Evolutionary conservation across 257 asterid genomes (phyloP), one percentile per base, ranked within the genome.

Genomic region (Solanum dulcamara): DNA sequence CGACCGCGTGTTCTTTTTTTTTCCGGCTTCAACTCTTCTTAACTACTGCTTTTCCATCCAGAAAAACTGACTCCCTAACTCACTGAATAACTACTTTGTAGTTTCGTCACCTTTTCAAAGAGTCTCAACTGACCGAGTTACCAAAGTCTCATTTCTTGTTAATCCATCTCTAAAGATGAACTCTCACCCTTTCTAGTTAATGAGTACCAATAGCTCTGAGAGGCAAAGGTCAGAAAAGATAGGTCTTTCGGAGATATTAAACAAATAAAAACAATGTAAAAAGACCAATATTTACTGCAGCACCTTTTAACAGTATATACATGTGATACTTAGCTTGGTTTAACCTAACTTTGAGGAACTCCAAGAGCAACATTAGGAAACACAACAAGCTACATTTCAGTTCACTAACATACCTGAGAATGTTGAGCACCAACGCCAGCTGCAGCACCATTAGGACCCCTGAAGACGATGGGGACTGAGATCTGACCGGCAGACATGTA

Each of bases 371-470:
- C 3, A 22, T 24, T 13, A 22, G 44, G 10, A 37, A 71, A 71
- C 11, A 22, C 80, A 38, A 59, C 67, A 10, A 59, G 17, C 20
- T 28, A 40, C 55, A 5, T 77, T 77, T 77, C 28, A 2, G 86
- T 42, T 67, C 24, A 57, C 71, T 74, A 30, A 35, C 74, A 86
- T 92, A 95, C 99, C 94, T 95, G 98, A 4, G 98, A 95, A 82
- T 95, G 99, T 83, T 95, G 97, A 79, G 99, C 99, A 81, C 94
- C 99, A 44, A 95, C 99, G 32, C 99, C 98, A 81, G 99, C 97
- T 86, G 99, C 99, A 86, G 97, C 96, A 83, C 99, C 99, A 90
- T 95, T 95, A 38, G 98, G 99, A 20, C 98, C 99, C 91, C 99
- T 90, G 87, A 94, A 93, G 81, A 94, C 98, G 77, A 94, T 92